phyloP scores from a whole-genome alignment of 2,329 filamentous ascomycete genomes.

The Phaeomoniella chlamydospora region DNA sequence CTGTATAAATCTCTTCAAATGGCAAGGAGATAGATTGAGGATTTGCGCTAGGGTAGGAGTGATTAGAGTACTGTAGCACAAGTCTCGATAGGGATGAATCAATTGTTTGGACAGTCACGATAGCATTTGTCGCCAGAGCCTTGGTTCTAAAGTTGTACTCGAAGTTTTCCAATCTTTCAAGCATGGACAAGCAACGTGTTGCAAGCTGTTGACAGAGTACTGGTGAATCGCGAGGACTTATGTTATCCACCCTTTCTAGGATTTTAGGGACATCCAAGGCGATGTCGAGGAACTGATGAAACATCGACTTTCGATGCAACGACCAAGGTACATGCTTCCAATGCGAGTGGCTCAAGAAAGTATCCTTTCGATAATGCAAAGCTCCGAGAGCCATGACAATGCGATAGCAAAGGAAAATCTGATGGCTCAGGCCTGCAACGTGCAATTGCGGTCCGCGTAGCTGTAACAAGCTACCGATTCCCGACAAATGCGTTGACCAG shows the following conservation, averaged over 20 bases:
- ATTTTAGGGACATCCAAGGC: background rate
- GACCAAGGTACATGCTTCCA: background rate
- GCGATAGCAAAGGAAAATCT: background rate
- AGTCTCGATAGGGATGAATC: background rate
- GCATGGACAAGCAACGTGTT: background rate
- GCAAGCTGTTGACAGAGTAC: background rate
- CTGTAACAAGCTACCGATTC: background rate
- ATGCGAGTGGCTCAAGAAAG: background rate
- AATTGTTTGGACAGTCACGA: background rate
- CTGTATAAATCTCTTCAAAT: background rate
- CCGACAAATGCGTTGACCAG: background rate
- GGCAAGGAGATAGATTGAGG: background rate
- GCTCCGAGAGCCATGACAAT: background rate
- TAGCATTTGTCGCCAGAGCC: background rate
- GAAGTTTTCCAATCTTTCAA: no score
- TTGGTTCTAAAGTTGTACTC: no score
- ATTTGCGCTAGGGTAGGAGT: background rate
- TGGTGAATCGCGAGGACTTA: background rate
- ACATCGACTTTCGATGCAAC: background rate
- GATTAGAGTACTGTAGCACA: background rate
- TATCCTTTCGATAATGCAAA: background rate
- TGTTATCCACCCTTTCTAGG: background rate
- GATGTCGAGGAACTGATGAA: background rate
- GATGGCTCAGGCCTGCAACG: background rate
- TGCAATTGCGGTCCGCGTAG: background rate